Percentiles rank a stretch among this genome's conserved stretches.
phyloP scores from a whole-genome alignment of 2,329 filamentous ascomycete species.

The Dichotomopilus funicola region DNA sequence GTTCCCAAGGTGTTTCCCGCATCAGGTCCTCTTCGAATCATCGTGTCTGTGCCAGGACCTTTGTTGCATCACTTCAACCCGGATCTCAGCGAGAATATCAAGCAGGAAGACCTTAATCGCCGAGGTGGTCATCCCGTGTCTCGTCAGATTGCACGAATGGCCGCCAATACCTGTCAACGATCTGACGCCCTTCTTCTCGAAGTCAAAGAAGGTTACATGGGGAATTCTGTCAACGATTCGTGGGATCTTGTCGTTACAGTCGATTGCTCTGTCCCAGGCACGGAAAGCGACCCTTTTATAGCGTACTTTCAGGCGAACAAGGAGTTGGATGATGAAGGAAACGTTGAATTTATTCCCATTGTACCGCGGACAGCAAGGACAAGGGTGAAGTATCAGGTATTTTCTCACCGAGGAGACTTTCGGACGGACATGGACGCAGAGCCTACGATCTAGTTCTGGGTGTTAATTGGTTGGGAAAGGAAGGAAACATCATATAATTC shows the following conservation, averaged over 20 bases:
- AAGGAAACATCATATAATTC: too few relatives aligned
- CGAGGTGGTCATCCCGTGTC: not conserved
- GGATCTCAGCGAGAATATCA: not conserved
- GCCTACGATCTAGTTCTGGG: too few relatives aligned
- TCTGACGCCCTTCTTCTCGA: not conserved
- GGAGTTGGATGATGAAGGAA: not conserved
- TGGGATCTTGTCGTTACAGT: not conserved
- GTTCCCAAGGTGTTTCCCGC: not conserved
- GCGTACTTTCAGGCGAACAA: not conserved
- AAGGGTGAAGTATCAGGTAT: not conserved
- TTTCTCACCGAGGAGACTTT: too few relatives aligned
- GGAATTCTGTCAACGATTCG: not conserved
- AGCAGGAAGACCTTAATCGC: not conserved
- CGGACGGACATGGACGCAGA: too few relatives aligned
- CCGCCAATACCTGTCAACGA: not conserved
- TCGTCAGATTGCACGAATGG: not conserved
- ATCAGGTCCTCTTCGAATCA: not conserved
- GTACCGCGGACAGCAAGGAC: not conserved
- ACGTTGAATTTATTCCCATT: not conserved
- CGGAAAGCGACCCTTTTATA: not conserved
- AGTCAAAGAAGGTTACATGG: not conserved
- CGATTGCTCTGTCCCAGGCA: not conserved
- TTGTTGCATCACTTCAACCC: not conserved
- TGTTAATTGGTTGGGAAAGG: too few relatives aligned
- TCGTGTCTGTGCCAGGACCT: not conserved